phyloP scores from a whole-genome alignment of 2,329 filamentous ascomycete species.

The Fusarium sp. region DNA sequence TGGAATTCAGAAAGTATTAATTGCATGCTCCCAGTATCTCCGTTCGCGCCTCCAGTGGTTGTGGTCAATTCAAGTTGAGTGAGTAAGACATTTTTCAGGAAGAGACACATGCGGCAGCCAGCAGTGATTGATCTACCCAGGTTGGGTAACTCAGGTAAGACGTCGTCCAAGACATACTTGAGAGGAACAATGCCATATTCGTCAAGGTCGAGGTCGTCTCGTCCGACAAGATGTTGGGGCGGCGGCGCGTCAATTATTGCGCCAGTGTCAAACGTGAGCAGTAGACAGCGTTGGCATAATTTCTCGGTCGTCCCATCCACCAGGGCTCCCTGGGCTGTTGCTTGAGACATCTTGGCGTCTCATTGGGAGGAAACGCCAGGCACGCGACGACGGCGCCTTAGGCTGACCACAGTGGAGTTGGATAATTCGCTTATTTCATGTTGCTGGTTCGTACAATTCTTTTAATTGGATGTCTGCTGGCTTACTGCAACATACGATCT shows the following conservation, averaged over 20 bases:
- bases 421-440: too few relatives aligned
- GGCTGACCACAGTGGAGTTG: too few relatives aligned
- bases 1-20: neutral
- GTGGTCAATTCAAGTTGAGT: neutral
- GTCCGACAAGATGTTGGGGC: neutral
- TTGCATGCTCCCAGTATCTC: neutral
- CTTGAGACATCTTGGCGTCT: too few relatives aligned
- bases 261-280: neutral
- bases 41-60: neutral
- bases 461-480: too few relatives aligned
- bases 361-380: too few relatives aligned
- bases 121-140: neutral
- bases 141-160: neutral
- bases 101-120: neutral
- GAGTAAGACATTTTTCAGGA: neutral
- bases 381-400: too few relatives aligned
- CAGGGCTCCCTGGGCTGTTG: too few relatives aligned
- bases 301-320: neutral
- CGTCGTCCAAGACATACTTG: neutral
- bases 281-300: neutral
- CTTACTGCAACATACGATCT: too few relatives aligned
- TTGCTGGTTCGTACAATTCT: too few relatives aligned
- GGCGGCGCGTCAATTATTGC: neutral
- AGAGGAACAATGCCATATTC: conserved; percentile 1
- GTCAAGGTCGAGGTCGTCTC: neutral